phyloP scores from a whole-genome alignment of 176 grass and related monocot genomes.

The Musa itinerans region DNA sequence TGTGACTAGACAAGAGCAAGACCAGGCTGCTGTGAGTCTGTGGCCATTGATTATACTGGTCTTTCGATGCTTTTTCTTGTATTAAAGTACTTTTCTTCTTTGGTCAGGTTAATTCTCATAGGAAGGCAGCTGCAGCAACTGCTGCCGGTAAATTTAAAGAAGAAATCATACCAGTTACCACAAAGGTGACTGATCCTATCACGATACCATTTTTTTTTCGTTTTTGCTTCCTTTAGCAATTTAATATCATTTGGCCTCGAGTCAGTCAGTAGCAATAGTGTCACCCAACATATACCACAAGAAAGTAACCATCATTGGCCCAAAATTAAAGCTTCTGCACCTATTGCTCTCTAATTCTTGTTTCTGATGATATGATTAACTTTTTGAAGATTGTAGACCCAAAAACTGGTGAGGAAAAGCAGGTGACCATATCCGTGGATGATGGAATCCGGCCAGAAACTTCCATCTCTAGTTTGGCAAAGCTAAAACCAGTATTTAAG shows the following conservation, averaged over 20 bases:
- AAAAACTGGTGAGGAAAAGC: conserved; percentile 86
- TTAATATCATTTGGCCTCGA: too few relatives aligned
- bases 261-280: too few relatives aligned
- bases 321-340: not conserved
- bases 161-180: conserved; percentile 81
- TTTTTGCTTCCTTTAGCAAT: not conserved
- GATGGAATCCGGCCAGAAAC: conserved; percentile 89
- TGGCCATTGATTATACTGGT: not conserved
- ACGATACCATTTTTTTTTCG: not conserved
- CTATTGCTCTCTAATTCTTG: not conserved
- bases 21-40: conserved; percentile 80
- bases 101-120: conserved; percentile 76
- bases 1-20: conserved; percentile 85
- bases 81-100: not conserved
- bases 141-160: conserved; percentile 95
- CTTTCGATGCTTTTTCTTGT: not conserved
- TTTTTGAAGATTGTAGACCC: conserved; percentile 61
- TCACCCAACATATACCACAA: too few relatives aligned
- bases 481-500: conserved; percentile 89
- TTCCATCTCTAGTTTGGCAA: conserved; percentile 47
- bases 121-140: conserved; percentile 66
- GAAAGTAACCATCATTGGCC: not conserved
- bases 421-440: conserved; percentile 81
- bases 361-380: not conserved
- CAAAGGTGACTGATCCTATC: conserved; percentile 45